Evolutionary conservation across 2,329 filamentous ascomycete species (phyloP).

Genomic region (Cercospora beticola): DNA sequence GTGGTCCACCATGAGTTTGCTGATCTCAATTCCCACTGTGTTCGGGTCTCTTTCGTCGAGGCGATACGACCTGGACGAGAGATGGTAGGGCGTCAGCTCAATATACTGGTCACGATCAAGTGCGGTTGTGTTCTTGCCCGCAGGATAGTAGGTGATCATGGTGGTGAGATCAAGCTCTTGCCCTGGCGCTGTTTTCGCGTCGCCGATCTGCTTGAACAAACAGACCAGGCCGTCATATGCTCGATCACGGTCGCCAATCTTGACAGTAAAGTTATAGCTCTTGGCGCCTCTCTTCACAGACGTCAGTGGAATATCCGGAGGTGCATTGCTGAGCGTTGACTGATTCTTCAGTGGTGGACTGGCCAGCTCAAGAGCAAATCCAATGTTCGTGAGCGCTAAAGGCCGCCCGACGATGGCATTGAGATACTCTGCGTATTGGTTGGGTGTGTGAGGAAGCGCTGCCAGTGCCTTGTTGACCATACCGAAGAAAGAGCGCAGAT

Average conservation of each 20-base stretch:
- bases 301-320: background rate
- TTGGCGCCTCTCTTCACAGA: background rate
- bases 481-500: conserved; percentile 37
- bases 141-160: conserved; percentile 6
- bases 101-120: background rate
- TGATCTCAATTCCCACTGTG: background rate
- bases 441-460: conserved; percentile 35
- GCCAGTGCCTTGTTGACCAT: conserved; percentile 41
- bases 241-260: conserved; percentile 15
- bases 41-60: background rate
- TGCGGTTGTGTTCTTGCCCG: background rate
- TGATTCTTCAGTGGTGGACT: background rate
- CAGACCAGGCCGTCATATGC: conserved; percentile 17
- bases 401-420: conserved; percentile 45
- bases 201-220: background rate
- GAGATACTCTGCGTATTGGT: conserved; percentile 41
- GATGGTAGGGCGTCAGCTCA: background rate
- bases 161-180: background rate
- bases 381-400: conserved; percentile 36
- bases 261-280: conserved; percentile 12
- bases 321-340: background rate
- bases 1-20: background rate
- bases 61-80: background rate
- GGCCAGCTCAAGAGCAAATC: background rate
- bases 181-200: background rate